Percentiles rank a stretch among this genome's conserved stretches.
These are phyloP conservation scores for Linum trigynum DNA, from an alignment of 345 rosid genomes.

Conservation along the genomic window DNA sequence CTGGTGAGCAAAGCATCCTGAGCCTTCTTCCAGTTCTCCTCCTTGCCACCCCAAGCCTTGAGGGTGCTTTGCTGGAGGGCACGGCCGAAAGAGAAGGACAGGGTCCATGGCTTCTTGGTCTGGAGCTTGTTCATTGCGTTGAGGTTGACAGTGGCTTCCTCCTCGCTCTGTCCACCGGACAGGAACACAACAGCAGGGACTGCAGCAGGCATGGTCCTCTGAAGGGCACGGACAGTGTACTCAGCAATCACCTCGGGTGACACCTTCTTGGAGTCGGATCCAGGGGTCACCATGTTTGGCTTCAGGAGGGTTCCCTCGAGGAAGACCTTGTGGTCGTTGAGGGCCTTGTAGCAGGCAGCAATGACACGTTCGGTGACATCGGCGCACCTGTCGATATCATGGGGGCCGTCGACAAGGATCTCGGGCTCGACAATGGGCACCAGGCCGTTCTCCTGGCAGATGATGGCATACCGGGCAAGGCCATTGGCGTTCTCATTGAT, in stretches of 20 bases:
- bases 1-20: conserved; percentile 49
- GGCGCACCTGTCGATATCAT: conserved; percentile 66
- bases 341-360: conserved; percentile 92
- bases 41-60: conserved; percentile 83
- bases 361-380: conserved; percentile 73
- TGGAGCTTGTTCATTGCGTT: conserved; percentile 77
- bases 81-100: conserved; percentile 86
- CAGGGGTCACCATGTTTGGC: conserved; percentile 98
- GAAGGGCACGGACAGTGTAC: conserved; percentile 63
- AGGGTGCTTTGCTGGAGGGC: conserved; percentile 91
- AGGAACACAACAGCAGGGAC: conserved; percentile 88
- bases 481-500: conserved; percentile 88
- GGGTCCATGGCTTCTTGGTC: conserved; percentile 84
- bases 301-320: conserved; percentile 87
- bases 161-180: conserved; percentile 92
- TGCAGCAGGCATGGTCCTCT: conserved; percentile 74
- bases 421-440: conserved; percentile 96
- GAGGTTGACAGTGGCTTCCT: conserved; percentile 74
- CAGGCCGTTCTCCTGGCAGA: conserved; percentile 95
- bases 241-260: conserved; percentile 69
- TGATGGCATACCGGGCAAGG: conserved; percentile 69
- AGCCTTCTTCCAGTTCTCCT: conserved; percentile 57
- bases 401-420: conserved; percentile 80
- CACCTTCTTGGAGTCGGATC: conserved; percentile 73
- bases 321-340: conserved; percentile 77